Evolutionary conservation across 371 early-diverging fungal species (phyloP), one percentile per base, ranked within the genome.

Genomic region (Mucor lusitanicus): DNA sequence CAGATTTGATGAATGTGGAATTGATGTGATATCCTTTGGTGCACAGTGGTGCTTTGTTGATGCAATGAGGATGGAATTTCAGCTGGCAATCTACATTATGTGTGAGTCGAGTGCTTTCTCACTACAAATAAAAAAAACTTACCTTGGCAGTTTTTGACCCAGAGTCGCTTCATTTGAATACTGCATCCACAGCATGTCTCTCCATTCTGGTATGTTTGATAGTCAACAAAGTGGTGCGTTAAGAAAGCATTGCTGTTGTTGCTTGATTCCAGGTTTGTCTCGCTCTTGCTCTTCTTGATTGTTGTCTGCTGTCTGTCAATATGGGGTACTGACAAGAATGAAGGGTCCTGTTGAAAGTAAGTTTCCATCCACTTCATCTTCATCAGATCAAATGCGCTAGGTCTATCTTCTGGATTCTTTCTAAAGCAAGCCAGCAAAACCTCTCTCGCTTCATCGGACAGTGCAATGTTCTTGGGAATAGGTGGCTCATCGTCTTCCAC

Each of bases 401-500:
- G 90, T 39, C 96, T 82, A 19, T 83, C 72, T 0, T 68, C 62
- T 1, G 94, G 92, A 32, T 92, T 86, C 69, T 95, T 95, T 68
- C 87, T 84, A 71, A 97, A 96, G 70, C 97, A 97, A 39, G 72
- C 76, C 33, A 79, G 48, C 66, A 96, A 75, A 71, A 96, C 96
- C 59, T 90, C 88, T 48, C 71, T 73, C 30, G 94, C 86, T 28
- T 93, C 90, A 8, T 80, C 77, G 28, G 95, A 94, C 5, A 94
- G 83, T 0, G 33, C 15, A 19, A 66, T 39, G n/a, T 84, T 85
- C 30, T 83, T 85, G 8, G 96, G 96, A 9, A 96, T 67, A 11
- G 96, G 95, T 23, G 95, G 92, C 59, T 84, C 79, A 50, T 89
- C 88, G 68, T 94, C 96, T 73, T 95, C 95, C 6, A 96, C 97